These are phyloP conservation scores for Juglanconis sp. DNA, from an alignment of 2,329 filamentous ascomycete genomes.

Conservation along the genomic window DNA sequence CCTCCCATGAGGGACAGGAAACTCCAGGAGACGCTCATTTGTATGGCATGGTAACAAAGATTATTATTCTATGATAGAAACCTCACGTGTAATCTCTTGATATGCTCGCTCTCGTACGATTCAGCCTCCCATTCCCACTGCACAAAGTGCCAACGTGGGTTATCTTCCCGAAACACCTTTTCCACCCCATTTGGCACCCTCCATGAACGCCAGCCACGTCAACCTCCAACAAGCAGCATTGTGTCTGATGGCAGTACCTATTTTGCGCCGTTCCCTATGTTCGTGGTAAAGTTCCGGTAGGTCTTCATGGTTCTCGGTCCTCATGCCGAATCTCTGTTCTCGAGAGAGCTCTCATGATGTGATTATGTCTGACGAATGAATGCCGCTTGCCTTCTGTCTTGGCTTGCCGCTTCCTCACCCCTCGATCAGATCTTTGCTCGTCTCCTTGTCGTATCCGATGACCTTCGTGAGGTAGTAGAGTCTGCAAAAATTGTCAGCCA, in stretches of 20 bases:
- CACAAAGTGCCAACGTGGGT: not conserved
- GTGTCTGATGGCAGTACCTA: not conserved
- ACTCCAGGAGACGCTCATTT: not conserved
- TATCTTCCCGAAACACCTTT: not conserved
- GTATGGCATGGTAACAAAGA: not conserved
- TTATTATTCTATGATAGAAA: not conserved
- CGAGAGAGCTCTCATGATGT: too few relatives aligned
- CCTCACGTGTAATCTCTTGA: not conserved
- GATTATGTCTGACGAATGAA: too few relatives aligned
- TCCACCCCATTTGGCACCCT: not conserved
- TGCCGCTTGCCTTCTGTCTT: too few relatives aligned
- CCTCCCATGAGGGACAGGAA: too few relatives aligned
- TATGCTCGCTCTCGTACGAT: not conserved
- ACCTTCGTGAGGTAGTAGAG: constrained; percentile 48
- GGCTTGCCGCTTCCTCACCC: constrained; percentile 22
- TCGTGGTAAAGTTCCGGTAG: not conserved
- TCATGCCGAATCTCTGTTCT: not conserved
- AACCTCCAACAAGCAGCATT: not conserved
- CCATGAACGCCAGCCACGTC: not conserved
- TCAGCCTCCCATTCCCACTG: not conserved
- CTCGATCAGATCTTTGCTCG: constrained; percentile 44
- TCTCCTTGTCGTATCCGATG: constrained; percentile 53
- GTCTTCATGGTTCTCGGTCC: not conserved
- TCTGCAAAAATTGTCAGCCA: constrained; percentile 33
- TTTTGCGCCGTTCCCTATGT: not conserved